These are phyloP conservation scores for Cardamine occulta DNA, from an alignment of 345 rosid species.

Conservation along the genomic window DNA sequence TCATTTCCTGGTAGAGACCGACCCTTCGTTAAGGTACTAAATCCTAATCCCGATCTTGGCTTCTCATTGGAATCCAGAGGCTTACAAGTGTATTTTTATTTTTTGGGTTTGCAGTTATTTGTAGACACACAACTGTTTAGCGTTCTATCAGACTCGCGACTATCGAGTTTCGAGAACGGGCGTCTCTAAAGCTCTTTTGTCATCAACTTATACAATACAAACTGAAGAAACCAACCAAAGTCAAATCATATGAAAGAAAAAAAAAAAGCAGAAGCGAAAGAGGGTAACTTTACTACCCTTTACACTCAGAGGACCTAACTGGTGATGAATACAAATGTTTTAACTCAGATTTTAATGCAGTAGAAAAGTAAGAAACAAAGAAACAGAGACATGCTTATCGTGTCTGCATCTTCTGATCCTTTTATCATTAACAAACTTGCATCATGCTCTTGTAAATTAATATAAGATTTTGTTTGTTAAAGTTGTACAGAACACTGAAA, in stretches of 20 bases:
- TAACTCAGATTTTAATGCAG: slow-evolving; percentile 22
- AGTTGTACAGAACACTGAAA: slow-evolving; percentile 33
- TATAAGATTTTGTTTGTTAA: slow-evolving; percentile 27
- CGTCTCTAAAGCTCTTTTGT: slow-evolving; percentile 41
- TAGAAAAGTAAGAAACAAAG: slow-evolving; percentile 22
- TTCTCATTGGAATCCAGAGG: slow-evolving; percentile 7
- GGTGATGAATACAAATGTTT: slow-evolving; percentile 33
- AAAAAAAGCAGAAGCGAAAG: neutral
- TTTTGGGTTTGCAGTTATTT: slow-evolving; percentile 56
- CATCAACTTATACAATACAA: slow-evolving; percentile 37
- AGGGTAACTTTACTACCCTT: slow-evolving; percentile 25
- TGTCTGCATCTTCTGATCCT: slow-evolving; percentile 29
- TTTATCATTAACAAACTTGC: slow-evolving; percentile 9
- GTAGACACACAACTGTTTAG: slow-evolving; percentile 87
- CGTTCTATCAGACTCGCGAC: slow-evolving; percentile 67
- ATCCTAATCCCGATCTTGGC: neutral
- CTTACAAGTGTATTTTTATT: neutral
- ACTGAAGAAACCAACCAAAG: slow-evolving; percentile 29
- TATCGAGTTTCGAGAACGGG: slow-evolving; percentile 74
- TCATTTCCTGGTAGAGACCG: slow-evolving; percentile 81
- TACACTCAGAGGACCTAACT: slow-evolving; percentile 16
- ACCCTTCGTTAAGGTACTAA: slow-evolving; percentile 75
- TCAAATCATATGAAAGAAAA: slow-evolving; percentile 11
- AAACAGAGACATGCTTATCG: slow-evolving; percentile 30
- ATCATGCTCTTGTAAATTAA: slow-evolving; percentile 36